These are phyloP conservation scores for Penicillium egyptiacum DNA, from an alignment of 495 filamentous ascomycete species.

Conservation along the genomic window DNA sequence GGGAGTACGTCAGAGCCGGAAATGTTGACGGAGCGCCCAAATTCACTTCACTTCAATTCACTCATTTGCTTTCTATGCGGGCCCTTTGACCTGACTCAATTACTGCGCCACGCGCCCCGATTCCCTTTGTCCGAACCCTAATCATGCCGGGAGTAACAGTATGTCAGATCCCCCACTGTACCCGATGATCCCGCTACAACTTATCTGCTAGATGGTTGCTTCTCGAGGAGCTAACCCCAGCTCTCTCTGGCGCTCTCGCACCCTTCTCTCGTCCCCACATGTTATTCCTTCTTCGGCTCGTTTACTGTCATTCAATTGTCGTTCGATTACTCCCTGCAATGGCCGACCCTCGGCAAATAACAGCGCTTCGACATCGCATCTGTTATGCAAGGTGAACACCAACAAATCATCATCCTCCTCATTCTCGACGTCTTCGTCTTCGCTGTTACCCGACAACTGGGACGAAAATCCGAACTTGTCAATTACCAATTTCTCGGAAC, in stretches of 20 bases:
- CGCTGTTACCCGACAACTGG: slow-evolving; percentile 57
- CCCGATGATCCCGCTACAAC: slow-evolving; percentile 13
- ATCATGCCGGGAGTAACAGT: slow-evolving; percentile 41
- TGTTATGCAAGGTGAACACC: slow-evolving; percentile 19
- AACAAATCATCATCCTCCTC: slow-evolving; percentile 25
- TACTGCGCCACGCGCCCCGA: slow-evolving; percentile 33
- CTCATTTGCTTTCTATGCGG: slow-evolving; percentile 25
- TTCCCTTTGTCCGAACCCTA: slow-evolving; percentile 24
- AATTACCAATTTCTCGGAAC: slow-evolving; percentile 78
- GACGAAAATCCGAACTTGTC: slow-evolving; percentile 75
- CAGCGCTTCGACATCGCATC: slow-evolving; percentile 14
- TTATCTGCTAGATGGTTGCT: slow-evolving; percentile 25
- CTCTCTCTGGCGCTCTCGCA: slow-evolving; percentile 28
- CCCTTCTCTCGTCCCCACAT: slow-evolving; percentile 18
- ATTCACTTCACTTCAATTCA: slow-evolving; percentile 16
- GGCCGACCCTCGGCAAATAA: slow-evolving; percentile 19
- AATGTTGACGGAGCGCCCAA: slow-evolving; percentile 13
- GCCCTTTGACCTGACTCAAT: slow-evolving; percentile 19
- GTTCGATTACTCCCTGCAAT: slow-evolving; percentile 22
- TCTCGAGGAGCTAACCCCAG: slow-evolving; percentile 25
- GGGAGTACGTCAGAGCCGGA: slow-evolving; percentile 29
- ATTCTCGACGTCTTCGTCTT: slow-evolving; percentile 43
- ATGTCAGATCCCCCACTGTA: slow-evolving; percentile 21
- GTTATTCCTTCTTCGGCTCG: slow-evolving; percentile 28
- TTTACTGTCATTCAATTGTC: slow-evolving; percentile 30